Percentiles rank a stretch among this genome's conserved stretches.
Evolutionary conservation across 2,329 filamentous ascomycete genomes (phyloP).

Genomic region (Gliomastix tumulicola): DNA sequence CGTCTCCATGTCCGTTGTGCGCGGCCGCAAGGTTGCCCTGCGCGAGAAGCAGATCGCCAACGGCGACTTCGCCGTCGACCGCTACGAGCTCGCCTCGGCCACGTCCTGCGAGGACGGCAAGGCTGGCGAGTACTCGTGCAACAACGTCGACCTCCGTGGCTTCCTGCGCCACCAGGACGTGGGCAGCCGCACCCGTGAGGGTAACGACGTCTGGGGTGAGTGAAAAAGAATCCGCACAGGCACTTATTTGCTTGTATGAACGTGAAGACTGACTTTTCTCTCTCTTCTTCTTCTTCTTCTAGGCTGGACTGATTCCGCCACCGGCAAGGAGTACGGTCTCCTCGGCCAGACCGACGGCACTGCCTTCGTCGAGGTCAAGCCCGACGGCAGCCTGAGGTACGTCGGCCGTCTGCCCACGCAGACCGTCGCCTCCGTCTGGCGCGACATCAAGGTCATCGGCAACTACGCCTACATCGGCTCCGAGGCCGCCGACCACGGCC

Average conservation of each 20-base stretch:
- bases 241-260: background rate
- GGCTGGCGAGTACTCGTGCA: conserved; percentile 23
- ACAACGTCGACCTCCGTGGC: conserved; percentile 25
- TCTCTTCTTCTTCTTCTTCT: too few species aligned
- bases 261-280: conserved; percentile 1
- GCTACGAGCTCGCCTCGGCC: conserved; percentile 6
- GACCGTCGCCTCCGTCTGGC: conserved; percentile 23
- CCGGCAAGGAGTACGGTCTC: conserved; percentile 35
- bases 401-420: conserved; percentile 36
- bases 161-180: conserved; percentile 29
- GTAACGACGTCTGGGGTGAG: conserved; percentile 24
- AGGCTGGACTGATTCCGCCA: conserved; percentile 6
- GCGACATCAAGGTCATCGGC: conserved; percentile 31
- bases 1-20: conserved; percentile 8
- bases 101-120: conserved; percentile 18
- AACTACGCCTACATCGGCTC: conserved; percentile 28
- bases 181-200: conserved; percentile 22
- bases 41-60: conserved; percentile 3
- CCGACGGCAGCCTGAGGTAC: conserved; percentile 32
- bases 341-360: conserved; percentile 39
- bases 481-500: conserved; percentile 40
- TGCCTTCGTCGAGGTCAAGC: conserved; percentile 35
- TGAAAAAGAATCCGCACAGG: conserved; percentile 1
- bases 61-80: conserved; percentile 10
- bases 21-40: conserved; percentile 7